phyloP scores from a whole-genome alignment of 306 rosid species.

The Cicer cuneatum region DNA sequence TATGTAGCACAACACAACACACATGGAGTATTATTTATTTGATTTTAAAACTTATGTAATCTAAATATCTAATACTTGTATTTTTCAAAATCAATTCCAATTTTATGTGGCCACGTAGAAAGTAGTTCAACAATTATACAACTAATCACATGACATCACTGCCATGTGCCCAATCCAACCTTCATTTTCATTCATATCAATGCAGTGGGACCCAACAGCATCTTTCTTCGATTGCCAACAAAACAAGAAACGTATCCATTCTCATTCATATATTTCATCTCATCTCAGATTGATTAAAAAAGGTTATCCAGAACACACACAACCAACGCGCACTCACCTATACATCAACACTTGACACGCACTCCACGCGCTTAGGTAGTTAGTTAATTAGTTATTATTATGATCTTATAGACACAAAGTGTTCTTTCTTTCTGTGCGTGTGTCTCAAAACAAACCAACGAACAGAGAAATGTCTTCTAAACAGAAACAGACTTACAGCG shows the following conservation, averaged over 20 bases:
- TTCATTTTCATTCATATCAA: neutral
- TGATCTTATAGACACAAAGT: neutral
- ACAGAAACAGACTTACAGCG: constrained; percentile 81
- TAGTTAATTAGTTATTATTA: neutral
- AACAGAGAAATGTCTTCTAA: constrained; percentile 55
- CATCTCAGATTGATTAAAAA: neutral
- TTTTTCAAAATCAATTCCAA: too few relatives aligned
- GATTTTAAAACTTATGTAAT: neutral
- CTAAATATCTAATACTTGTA: too few relatives aligned
- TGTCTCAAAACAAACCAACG: neutral
- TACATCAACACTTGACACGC: neutral
- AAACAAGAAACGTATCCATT: constrained; percentile 43
- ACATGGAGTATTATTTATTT: neutral
- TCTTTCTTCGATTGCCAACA: neutral
- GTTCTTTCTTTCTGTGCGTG: neutral
- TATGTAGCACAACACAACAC: neutral
- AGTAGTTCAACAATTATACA: too few relatives aligned
- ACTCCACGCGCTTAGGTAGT: neutral
- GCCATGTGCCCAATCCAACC: neutral
- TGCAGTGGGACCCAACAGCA: neutral
- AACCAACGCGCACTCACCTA: neutral
- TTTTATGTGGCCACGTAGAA: too few relatives aligned
- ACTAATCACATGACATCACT: too few relatives aligned
- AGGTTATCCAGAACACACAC: constrained; percentile 6
- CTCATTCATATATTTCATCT: neutral